These are phyloP conservation scores for Lomentospora prolificans DNA, from an alignment of 2,329 filamentous ascomycete species.

Conservation along the genomic window DNA sequence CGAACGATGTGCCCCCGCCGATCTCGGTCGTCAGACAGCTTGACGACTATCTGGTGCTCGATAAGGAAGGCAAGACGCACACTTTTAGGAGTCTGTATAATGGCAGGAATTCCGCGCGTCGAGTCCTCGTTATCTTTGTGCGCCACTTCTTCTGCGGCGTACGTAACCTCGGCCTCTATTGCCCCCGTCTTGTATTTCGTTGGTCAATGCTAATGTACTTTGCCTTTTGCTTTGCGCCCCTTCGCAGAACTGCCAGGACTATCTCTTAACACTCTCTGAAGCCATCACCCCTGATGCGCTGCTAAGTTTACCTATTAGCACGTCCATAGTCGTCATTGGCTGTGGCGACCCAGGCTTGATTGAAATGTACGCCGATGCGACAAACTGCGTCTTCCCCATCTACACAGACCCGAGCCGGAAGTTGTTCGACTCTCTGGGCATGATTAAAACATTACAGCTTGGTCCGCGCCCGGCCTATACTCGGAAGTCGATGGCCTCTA, in stretches of 20 bases:
- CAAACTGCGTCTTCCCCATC: constrained; percentile 60
- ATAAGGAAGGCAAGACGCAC: constrained; percentile 47
- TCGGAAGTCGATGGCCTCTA: constrained; percentile 40
- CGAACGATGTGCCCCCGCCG: constrained; percentile 45
- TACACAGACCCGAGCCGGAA: constrained; percentile 64
- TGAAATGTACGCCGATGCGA: constrained; percentile 51
- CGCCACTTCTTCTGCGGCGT: constrained; percentile 76
- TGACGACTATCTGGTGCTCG: constrained; percentile 48
- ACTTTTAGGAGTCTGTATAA: constrained; percentile 55
- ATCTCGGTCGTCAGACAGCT: constrained; percentile 38
- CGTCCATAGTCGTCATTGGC: constrained; percentile 60
- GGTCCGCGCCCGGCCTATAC: constrained; percentile 54
- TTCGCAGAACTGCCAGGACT: constrained; percentile 64
- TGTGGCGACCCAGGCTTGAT: constrained; percentile 63
- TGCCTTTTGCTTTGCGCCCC: neutral
- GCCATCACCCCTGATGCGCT: constrained; percentile 44
- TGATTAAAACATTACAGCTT: constrained; percentile 53
- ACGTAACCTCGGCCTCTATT: constrained; percentile 23
- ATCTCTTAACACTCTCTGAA: constrained; percentile 51
- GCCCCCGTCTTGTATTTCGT: neutral
- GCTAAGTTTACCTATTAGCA: constrained; percentile 41
- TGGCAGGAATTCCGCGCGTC: constrained; percentile 39
- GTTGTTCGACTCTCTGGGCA: constrained; percentile 58
- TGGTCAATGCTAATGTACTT: neutral
- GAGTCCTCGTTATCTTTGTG: constrained; percentile 63